phyloP scores from a whole-genome alignment of 1,139 yeast species.

The Pichia inconspicua region DNA sequence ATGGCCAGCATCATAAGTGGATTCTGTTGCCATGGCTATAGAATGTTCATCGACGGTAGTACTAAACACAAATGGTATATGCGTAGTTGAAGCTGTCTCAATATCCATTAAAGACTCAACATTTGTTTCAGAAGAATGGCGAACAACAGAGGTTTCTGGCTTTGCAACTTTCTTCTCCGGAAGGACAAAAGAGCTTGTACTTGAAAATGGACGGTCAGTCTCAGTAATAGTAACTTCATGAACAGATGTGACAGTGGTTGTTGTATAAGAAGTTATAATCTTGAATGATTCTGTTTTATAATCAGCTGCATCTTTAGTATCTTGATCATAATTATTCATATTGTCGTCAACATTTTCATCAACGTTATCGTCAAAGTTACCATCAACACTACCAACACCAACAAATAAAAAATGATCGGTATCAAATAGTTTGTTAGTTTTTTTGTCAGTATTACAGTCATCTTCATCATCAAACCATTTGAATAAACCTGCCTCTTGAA shows the following conservation, averaged over 20 bases:
- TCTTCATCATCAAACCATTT: slow-evolving; percentile 11
- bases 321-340: too few species aligned
- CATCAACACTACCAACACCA: slow-evolving; percentile 19
- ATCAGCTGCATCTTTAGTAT: neutral
- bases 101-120: too few species aligned
- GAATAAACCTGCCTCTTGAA: neutral
- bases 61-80: neutral
- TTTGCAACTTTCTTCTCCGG: neutral
- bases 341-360: neutral
- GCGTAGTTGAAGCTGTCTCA: neutral
- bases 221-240: slow-evolving; percentile 2
- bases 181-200: too few species aligned
- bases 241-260: slow-evolving; percentile 11
- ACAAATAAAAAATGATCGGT: slow-evolving; percentile 22
- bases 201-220: neutral
- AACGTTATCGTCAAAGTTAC: neutral
- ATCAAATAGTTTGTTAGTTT: slow-evolving; percentile 15
- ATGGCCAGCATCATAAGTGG: neutral
- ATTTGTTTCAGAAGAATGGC: too few species aligned
- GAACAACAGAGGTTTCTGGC: neutral
- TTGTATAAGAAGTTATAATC: slow-evolving; percentile 9
- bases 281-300: slow-evolving; percentile 1
- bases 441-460: slow-evolving; percentile 3
- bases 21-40: neutral
- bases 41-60: neutral